Evolutionary conservation across 1,284 basidiomycete species (phyloP).

Genomic region (Thelephora terrestris): DNA sequence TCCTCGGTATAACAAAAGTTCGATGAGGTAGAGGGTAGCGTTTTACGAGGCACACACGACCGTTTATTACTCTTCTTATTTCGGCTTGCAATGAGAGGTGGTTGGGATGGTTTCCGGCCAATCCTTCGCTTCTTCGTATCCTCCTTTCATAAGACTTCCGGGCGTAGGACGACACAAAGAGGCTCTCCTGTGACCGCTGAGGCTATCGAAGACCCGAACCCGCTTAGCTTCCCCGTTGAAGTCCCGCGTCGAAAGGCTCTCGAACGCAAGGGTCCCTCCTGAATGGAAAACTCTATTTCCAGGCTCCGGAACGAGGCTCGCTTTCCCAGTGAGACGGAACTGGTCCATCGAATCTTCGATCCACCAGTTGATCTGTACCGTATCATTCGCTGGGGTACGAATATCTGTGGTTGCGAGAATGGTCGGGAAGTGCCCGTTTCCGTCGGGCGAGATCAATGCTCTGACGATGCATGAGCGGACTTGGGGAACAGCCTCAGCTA

Average conservation of each 20-base stretch:
- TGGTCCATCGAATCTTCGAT: too few species aligned
- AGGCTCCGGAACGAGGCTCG: constrained; percentile 32
- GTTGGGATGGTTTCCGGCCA: too few species aligned
- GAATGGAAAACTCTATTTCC: constrained; percentile 18
- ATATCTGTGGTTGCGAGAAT: constrained; percentile 47
- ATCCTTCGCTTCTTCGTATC: constrained; percentile 39
- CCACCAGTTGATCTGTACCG: too few species aligned
- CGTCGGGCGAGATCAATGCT: constrained; percentile 36
- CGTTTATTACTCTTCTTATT: constrained; percentile 29
- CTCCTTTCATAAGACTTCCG: constrained; percentile 34
- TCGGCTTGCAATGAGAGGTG: constrained; percentile 29
- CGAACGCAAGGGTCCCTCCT: constrained; percentile 22
- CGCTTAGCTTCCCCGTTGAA: constrained; percentile 59
- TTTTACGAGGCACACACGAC: constrained; percentile 44
- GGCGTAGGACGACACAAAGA: constrained; percentile 54
- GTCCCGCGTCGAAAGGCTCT: constrained; percentile 21
- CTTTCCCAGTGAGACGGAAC: constrained; percentile 43
- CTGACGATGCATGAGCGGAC: constrained; percentile 56
- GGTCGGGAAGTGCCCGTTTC: constrained; percentile 37
- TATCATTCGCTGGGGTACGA: constrained; percentile 36
- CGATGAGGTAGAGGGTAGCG: too few species aligned
- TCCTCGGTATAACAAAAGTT: too few species aligned
- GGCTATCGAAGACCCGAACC: constrained; percentile 36
- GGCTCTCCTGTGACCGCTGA: constrained; percentile 52
- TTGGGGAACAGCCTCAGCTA: constrained; percentile 36